Evolutionary conservation across 2,329 filamentous ascomycete genomes (phyloP).

Genomic region (Lachnellula arida): DNA sequence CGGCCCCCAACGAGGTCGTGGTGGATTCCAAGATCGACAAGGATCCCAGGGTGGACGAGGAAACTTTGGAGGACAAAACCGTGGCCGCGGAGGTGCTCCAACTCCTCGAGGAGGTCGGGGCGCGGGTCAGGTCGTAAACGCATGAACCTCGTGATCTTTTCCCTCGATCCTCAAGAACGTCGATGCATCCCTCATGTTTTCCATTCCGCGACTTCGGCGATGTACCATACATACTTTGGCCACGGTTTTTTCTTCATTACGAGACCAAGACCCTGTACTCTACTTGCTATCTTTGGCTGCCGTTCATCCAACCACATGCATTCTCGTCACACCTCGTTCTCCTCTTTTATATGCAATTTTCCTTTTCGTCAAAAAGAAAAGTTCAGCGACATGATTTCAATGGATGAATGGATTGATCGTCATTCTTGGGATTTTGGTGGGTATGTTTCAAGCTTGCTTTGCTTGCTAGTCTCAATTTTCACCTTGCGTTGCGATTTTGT

Average conservation of each 20-base stretch:
- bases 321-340: constrained; percentile 10
- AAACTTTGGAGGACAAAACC: constrained; percentile 40
- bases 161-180: constrained; percentile 9
- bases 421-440: neutral
- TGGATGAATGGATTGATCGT: constrained; percentile 3
- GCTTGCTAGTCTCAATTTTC: constrained; percentile 3
- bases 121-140: constrained; percentile 23
- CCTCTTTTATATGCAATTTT: constrained; percentile 7
- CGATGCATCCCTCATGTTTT: constrained; percentile 6
- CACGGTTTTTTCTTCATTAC: constrained; percentile 7
- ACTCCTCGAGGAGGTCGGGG: constrained; percentile 60
- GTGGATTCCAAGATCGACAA: constrained; percentile 56
- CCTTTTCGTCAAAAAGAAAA: constrained; percentile 10
- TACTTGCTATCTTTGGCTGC: constrained; percentile 14
- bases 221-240: constrained; percentile 22
- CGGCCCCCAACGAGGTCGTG: constrained; percentile 59
- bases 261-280: constrained; percentile 18
- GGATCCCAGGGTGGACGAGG: constrained; percentile 24
- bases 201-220: constrained; percentile 12
- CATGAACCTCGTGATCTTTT: constrained; percentile 10
- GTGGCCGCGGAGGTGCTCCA: constrained; percentile 62
- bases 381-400: constrained; percentile 12
- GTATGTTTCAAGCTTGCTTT: constrained; percentile 4
- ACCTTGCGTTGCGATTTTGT: constrained; percentile 2
- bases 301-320: constrained; percentile 5